Percentiles rank a stretch among this genome's conserved stretches.
Conservation (phyloP, 306 rosid species). For the Quercus robur region DNA sequence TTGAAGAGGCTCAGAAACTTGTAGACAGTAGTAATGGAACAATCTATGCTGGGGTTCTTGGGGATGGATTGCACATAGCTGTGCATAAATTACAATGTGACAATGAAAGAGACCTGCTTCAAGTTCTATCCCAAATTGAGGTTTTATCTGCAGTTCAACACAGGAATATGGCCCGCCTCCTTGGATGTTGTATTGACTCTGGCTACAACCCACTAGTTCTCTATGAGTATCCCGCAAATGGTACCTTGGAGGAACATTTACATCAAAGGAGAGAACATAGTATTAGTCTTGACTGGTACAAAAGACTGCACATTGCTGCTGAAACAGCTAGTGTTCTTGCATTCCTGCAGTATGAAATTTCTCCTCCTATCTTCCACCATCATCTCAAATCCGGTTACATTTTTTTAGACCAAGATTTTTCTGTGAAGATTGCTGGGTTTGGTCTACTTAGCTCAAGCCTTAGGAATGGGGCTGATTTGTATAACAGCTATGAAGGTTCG, state of each 20-base stretch:
- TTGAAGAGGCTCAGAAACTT: slow-evolving; percentile 51
- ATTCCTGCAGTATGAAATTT: slow-evolving; percentile 60
- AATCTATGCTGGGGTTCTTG: slow-evolving; percentile 63
- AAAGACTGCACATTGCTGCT: slow-evolving; percentile 67
- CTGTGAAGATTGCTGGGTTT: slow-evolving; percentile 71
- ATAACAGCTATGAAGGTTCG: slow-evolving; percentile 24
- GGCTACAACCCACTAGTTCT: slow-evolving; percentile 58
- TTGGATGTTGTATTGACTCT: slow-evolving; percentile 79
- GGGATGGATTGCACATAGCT: slow-evolving; percentile 72
- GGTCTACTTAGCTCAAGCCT: slow-evolving; percentile 34
- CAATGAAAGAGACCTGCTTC: slow-evolving; percentile 56
- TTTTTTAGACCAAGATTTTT: slow-evolving; percentile 56
- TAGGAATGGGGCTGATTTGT: slow-evolving; percentile 27
- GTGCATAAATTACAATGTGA: slow-evolving; percentile 68
- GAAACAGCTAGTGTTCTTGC: slow-evolving; percentile 74
- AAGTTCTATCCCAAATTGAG: slow-evolving; percentile 69
- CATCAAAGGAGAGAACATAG: slow-evolving; percentile 44
- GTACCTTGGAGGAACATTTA: slow-evolving; percentile 74
- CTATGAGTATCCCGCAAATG: slow-evolving; percentile 72
- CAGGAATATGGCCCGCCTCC: slow-evolving; percentile 50
- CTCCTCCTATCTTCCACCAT: slow-evolving; percentile 82
- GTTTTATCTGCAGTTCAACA: slow-evolving; percentile 54
- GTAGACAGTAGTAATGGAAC: slow-evolving; percentile 46
- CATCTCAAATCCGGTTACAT: slow-evolving; percentile 64
- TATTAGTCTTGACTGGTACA: slow-evolving; percentile 65